phyloP scores from a whole-genome alignment of 2,329 filamentous ascomycete species.

The Hansfordia pulvinata region DNA sequence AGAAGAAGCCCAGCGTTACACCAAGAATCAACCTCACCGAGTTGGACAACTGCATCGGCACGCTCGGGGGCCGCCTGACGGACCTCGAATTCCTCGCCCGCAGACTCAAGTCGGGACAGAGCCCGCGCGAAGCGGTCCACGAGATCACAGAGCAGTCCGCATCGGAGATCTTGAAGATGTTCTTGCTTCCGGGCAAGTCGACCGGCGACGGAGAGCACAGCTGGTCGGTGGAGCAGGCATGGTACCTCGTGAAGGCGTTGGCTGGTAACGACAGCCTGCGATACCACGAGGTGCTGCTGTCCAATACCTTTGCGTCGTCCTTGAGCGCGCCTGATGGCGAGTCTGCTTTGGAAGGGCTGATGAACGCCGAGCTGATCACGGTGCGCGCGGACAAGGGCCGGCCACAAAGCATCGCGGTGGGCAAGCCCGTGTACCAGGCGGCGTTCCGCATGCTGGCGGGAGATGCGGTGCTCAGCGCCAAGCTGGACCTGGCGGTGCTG shows the following conservation, averaged over 20 bases:
- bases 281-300: conserved; percentile 77
- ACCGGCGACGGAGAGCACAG: conserved; percentile 29
- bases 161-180: conserved; percentile 87
- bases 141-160: conserved; percentile 85
- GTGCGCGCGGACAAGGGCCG: conserved; percentile 62
- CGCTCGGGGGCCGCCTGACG: conserved; percentile 81
- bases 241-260: conserved; percentile 73
- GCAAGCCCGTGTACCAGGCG: conserved; percentile 74
- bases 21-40: conserved; percentile 41
- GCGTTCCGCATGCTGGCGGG: conserved; percentile 62
- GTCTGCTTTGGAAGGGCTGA: conserved; percentile 62
- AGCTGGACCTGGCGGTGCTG: conserved; percentile 59
- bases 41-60: conserved; percentile 68
- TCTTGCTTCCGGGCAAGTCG: conserved; percentile 51
- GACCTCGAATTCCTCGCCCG: conserved; percentile 92
- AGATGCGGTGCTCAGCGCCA: conserved; percentile 60
- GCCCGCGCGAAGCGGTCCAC: conserved; percentile 63
- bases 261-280: conserved; percentile 54
- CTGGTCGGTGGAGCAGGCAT: conserved; percentile 80
- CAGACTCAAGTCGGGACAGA: conserved; percentile 76
- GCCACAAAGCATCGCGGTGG: conserved; percentile 63
- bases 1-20: conserved; percentile 10
- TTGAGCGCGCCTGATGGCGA: conserved; percentile 49
- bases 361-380: conserved; percentile 74
- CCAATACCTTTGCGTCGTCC: conserved; percentile 56